phyloP scores from a whole-genome alignment of 2,329 filamentous ascomycete species.

The Trichoderma atroviride region DNA sequence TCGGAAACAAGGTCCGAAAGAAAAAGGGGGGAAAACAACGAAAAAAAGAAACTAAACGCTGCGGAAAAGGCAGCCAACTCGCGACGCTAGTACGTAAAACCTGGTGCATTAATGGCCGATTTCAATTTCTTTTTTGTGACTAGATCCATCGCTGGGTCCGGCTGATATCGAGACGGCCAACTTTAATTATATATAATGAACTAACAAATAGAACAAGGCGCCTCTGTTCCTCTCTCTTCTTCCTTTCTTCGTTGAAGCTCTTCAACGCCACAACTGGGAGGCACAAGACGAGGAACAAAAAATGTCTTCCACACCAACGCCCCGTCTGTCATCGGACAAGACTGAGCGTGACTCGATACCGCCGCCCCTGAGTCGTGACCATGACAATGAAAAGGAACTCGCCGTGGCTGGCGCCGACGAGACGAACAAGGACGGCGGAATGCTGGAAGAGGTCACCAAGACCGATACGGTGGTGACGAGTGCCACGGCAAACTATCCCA shows the following conservation, averaged over 20 bases:
- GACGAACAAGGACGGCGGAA: conserved; percentile 3
- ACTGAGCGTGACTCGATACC: conserved; percentile 38
- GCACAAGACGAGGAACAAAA: not conserved
- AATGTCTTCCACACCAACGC: conserved; percentile 17
- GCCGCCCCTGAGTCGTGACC: conserved; percentile 27
- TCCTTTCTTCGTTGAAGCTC: not conserved
- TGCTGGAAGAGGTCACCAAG: conserved; percentile 16
- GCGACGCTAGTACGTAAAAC: conserved; percentile 1
- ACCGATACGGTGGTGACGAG: conserved; percentile 11
- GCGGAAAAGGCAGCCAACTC: not conserved
- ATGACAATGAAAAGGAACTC: conserved; percentile 18
- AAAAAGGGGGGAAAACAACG: not conserved
- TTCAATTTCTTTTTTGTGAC: not conserved
- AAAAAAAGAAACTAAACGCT: not conserved
- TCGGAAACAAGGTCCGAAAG: not conserved
- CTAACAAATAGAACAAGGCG: not conserved
- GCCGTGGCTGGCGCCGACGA: conserved; percentile 9
- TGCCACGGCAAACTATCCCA: conserved; percentile 41
- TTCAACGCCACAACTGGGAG: not conserved
- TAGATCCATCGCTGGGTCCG: not conserved
- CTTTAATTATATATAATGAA: not conserved
- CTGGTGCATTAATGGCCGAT: not conserved
- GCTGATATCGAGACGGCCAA: not conserved
- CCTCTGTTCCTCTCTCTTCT: not conserved
- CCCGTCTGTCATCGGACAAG: conserved; percentile 37